Evolutionary conservation across 176 grass and related monocot genomes (phyloP), one percentile per base, ranked within the genome.

Genomic region (Dactylis glomerata): DNA sequence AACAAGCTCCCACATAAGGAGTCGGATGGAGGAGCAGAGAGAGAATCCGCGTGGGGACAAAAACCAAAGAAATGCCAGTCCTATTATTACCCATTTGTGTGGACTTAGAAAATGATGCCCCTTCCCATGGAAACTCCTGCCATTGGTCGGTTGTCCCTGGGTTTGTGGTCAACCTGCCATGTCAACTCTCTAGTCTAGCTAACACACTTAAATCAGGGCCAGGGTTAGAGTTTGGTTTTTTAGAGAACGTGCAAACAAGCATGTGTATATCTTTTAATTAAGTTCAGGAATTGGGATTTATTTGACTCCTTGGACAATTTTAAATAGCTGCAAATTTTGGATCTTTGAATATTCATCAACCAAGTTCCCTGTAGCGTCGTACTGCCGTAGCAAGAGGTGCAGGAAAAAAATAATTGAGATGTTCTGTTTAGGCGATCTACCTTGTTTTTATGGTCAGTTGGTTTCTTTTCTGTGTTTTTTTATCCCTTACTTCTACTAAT

Each of bases 371-470:
- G 46, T 75, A 27, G 22, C 9, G 42, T 26, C 24, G 15, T 47
- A 49, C 70, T 75, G 46, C 71, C 23, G 24, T 52, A 41, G 79
- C 44, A 82, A 82, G 45, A 33, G 79, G 69, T 83, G 32, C 44
- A 64, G 41, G 70, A 10, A 10, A 15, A 15, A 16, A 19, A 22
- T 71, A 72, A 46, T 54, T 75, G 24, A 32, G 5, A 76, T 38
- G 30, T 84, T 84, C 57, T 73, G 19, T 81, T 4, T 81, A 69
- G 70, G 14, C 7, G 16, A 77, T 82, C 5, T 77, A 68, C 65
- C 19, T 80, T 84, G 67, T 62, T 85, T 75, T 30, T 45, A 55
- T 37, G 47, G 84, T 80, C 40, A 58, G 73, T 80, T 62, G 6
- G 28, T 80, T 82, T 69, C 24, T 70, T 36, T 32, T 54, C 33